Base-by-base conservation (phyloP, 148 eudicot genomes). In the Camellia lanceoleosa region DNA sequence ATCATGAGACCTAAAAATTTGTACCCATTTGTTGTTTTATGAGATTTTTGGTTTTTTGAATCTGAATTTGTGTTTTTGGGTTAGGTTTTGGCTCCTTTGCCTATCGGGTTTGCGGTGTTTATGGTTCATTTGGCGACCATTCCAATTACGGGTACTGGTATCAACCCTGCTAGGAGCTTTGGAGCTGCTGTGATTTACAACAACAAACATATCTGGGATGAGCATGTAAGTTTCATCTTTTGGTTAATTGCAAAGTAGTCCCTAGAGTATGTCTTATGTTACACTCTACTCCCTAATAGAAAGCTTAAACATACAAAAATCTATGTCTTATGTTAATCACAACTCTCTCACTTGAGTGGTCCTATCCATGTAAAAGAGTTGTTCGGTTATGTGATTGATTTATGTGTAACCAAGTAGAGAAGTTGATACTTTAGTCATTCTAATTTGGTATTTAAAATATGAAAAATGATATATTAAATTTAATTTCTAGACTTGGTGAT, bases 101-200 rank as follows among this genome's bases (percentile, higher is more conserved):
- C 98, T 2, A 94, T 94, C 77, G 98, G 98, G 41, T 94, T 94
- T 65, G 98, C 98, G 1, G 98, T 94, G 51, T 94, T 94, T 76
- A 89, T 94, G 93, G 98, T 92, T 59, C 98, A 94, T 71, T 80
- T 94, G 86, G 98, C 98, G 20, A 93, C 98, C n/a, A 93, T 93
- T 19, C 98, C 98, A 14, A 89, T 93, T 69, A 93, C 98, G 62
- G 98, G 98, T 5, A 93, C 98, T 14, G 92, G 98, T 0, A 94
- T 94, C 61, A 94, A 94, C 93, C 98, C 98, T 41, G 98, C 98
- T 63, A 89, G 98, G 79, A 94, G 97, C 68, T 92, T 94, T 63
- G 97, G 98, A 16, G 92, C 98, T 66, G 98, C 97, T 65, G 95
- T 94, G 14, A 94, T 94, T 71, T 89, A 77, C 86, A 92, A 94